Evolutionary conservation across 2,329 filamentous ascomycete genomes (phyloP).

Genomic region (Aspergillus neotritici): DNA sequence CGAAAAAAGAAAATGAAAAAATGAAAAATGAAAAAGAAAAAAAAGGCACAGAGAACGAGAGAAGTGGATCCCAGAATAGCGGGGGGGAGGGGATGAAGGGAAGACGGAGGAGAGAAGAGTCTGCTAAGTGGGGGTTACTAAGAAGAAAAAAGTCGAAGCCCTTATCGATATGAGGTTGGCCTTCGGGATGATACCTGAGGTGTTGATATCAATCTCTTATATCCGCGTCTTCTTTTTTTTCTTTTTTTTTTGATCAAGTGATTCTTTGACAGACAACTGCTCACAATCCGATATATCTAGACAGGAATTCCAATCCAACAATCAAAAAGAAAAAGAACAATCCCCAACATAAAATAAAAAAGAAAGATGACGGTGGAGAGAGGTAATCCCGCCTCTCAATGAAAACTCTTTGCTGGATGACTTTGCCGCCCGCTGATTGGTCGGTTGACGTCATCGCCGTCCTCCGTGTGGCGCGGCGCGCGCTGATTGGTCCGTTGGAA

Average conservation of each 20-base stretch:
- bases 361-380: not conserved
- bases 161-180: no score
- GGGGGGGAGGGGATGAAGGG: not conserved
- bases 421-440: conserved; percentile 18
- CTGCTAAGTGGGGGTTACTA: no score
- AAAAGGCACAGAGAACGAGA: not conserved
- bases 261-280: no score
- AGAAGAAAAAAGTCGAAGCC: no score
- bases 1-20: conserved; percentile 1
- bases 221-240: no score
- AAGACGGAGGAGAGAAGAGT: not conserved
- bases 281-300: no score
- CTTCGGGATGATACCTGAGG: no score
- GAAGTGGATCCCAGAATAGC: not conserved
- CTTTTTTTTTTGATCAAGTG: no score
- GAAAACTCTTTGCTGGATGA: conserved; percentile 25
- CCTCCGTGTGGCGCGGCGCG: conserved; percentile 17
- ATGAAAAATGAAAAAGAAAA: not conserved
- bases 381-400: conserved; percentile 8
- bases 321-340: not conserved
- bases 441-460: conserved; percentile 21
- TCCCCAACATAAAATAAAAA: not conserved
- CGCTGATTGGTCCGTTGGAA: conserved; percentile 15
- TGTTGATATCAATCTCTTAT: no score
- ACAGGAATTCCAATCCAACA: not conserved